Percentiles rank a stretch among this genome's conserved stretches.
These are phyloP conservation scores for Camelina hispida DNA, from an alignment of 345 rosid species.

Conservation along the genomic window DNA sequence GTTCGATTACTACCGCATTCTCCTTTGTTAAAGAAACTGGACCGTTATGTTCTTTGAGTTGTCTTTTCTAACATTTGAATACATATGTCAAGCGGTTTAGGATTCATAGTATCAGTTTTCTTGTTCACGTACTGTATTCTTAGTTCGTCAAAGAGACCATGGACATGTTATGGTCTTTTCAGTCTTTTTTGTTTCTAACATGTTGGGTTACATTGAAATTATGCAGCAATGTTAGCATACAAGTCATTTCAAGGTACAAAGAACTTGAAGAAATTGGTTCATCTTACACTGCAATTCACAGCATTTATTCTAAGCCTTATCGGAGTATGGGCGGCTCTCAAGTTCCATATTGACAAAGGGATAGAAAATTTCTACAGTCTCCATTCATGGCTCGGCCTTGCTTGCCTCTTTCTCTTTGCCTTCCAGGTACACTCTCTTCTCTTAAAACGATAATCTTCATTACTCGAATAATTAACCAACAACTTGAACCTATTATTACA, in stretches of 20 bases:
- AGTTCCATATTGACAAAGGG: constrained; percentile 93
- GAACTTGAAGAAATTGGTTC: constrained; percentile 79
- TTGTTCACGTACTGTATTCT: background rate
- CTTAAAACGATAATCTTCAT: background rate
- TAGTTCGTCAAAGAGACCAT: background rate
- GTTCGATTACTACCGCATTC: background rate
- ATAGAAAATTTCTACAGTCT: constrained; percentile 96
- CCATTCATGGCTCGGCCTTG: constrained; percentile 94
- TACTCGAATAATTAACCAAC: background rate
- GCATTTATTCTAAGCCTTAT: constrained; percentile 69
- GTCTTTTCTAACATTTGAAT: background rate
- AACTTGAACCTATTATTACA: constrained; percentile 17
- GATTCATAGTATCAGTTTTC: background rate
- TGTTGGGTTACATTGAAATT: constrained; percentile 3
- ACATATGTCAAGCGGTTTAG: constrained; percentile 12
- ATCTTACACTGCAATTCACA: constrained; percentile 68
- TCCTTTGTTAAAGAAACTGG: background rate
- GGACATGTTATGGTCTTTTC: background rate
- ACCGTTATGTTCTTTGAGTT: background rate
- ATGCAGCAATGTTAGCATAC: constrained; percentile 86
- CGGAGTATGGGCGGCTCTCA: constrained; percentile 90
- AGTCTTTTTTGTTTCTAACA: background rate
- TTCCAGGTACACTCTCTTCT: constrained; percentile 60
- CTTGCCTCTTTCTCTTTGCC: constrained; percentile 75
- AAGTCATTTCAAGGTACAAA: constrained; percentile 85